Conservation (phyloP, 1,284 basidiomycete genomes). For the Irpex sp. region DNA sequence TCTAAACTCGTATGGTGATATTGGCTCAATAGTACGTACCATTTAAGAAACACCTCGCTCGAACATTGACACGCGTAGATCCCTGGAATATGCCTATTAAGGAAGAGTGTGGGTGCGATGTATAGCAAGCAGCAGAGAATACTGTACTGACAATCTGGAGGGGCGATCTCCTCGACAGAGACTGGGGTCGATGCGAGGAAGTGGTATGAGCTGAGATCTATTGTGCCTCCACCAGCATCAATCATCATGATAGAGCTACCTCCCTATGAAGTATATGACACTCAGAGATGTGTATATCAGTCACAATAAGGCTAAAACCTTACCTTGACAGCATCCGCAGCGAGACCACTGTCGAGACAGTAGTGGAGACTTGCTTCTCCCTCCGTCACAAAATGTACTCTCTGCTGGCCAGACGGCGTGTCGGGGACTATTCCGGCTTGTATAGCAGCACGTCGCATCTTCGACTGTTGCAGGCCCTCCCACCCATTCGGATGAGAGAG, state of each 20-base stretch:
- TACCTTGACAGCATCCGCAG: slow-evolving; percentile 29
- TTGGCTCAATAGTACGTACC: slow-evolving; percentile 15
- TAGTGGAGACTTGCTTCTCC: slow-evolving; percentile 49
- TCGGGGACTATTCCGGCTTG: slow-evolving; percentile 30
- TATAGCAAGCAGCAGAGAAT: not conserved
- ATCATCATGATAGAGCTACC: slow-evolving; percentile 47
- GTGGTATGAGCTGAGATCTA: slow-evolving; percentile 51
- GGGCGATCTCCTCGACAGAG: slow-evolving; percentile 35
- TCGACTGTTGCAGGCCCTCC: slow-evolving; percentile 38
- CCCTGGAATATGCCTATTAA: slow-evolving; percentile 24
- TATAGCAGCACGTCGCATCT: slow-evolving; percentile 35
- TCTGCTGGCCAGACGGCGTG: slow-evolving; percentile 25
- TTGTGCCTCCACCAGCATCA: slow-evolving; percentile 57
- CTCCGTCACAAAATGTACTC: slow-evolving; percentile 44
- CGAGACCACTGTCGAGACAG: slow-evolving; percentile 37
- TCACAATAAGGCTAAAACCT: slow-evolving; percentile 2
- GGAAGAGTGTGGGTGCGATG: not conserved
- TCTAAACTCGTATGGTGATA: too few relatives aligned
- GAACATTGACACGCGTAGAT: slow-evolving; percentile 21
- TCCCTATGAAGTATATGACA: not conserved
- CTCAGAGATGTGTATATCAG: not conserved
- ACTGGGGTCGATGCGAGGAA: slow-evolving; percentile 20
- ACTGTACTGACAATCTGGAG: slow-evolving; percentile 36
- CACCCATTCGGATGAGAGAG: slow-evolving; percentile 44
- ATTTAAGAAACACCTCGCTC: slow-evolving; percentile 29